Base-by-base conservation (phyloP, 108 stramenopile genomes). In the Chaetoceros muelleri region DNA sequence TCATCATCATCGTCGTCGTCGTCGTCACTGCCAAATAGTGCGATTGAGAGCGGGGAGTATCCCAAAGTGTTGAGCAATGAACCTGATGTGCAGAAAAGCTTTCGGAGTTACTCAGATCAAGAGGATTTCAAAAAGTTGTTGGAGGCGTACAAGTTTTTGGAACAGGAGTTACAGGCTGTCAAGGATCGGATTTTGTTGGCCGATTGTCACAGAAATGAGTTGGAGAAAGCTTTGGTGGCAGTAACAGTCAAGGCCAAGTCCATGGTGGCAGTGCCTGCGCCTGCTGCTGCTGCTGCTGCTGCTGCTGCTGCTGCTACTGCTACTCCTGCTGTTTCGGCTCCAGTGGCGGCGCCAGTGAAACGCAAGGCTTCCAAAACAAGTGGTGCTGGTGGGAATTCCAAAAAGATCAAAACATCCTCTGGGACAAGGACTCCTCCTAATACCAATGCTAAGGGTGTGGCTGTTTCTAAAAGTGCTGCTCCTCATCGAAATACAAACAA, bases 91-190 rank as follows among this genome's bases (percentile, higher is more conserved):
- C 60, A 72, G 24, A 71, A 70, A 34, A 58, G 60, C 56, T 79
- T 84, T 54, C 40, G 67, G 17, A 53, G 53, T 3, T 92, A 75
- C 44, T 66, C 67, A 10, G 90, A 92, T 60, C 64, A 79, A 58
- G 69, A 73, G 17, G 79, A 80, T 34, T 75, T 79, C 16, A 58
- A 79, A 53, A 44, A 52, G 0, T 62, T 92, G 65, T 20, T 86
- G 17, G 78, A 59, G 23, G 86, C 86, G 13, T 70, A 80, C 53
- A 64, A 73, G 44, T 84, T 88, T 65, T 52, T 92, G 7, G 49
- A 84, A 47, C 66, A 66, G 5, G 84, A 92, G 54, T 59, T 92
- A 31, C 31, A 46, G 25, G 52, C 57, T n/a, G 81, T 79, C 40
- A 84, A 80, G 53, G 65, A 87, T 67, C 76, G 83, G n/a, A 60